Base-by-base conservation (phyloP, 139 green algal species). In the Auxenochlorella pyrenoidosa region DNA sequence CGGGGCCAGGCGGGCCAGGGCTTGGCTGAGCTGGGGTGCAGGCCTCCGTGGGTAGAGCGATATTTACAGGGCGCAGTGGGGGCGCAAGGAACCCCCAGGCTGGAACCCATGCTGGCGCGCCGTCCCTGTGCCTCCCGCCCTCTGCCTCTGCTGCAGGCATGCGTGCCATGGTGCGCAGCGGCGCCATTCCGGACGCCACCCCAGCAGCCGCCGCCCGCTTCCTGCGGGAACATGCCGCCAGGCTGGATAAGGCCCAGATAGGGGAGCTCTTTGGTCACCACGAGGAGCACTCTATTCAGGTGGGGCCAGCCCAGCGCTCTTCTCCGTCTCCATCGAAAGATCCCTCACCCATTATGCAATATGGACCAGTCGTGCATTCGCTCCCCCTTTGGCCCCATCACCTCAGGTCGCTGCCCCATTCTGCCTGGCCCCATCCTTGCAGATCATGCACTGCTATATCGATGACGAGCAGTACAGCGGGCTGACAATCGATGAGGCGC, bases 211-310 rank as follows among this genome's bases (percentile, higher is more conserved):
- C 95, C 13, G 96, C 95, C 5, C 59, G 66, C n/a, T 98, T 97
- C 81, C 83, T 98, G 65, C 86, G 91, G 1, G 87, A 93, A 21
- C 88, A 97, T 82, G 75, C 71, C 1, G 63, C 80, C 8, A 80
- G 92, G 34, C 92, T 99, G 60, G 94, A 97, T 88, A 93, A 94
- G 58, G 75, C 58, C 19, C 88, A 85, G 43, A 15, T 85, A 18
- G 96, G 96, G 6, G 96, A 99, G 92, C 94, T 95, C 76, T 88
- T 98, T 32, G 96, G 96, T 0, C 90, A 96, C 82, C 95, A 97
- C 70, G 94, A 96, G 19, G 93, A 96, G 21, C 47, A 66, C 47
- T 82, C 40, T 6, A 68, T 92, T 1, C 34, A 77, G 68, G 82
- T 76, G 78, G 41, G 77, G 54, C 54, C 15, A 2, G 2, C 54